Base-by-base conservation (phyloP, 352 stramenopile species). In the Globisporangium spiculum region DNA sequence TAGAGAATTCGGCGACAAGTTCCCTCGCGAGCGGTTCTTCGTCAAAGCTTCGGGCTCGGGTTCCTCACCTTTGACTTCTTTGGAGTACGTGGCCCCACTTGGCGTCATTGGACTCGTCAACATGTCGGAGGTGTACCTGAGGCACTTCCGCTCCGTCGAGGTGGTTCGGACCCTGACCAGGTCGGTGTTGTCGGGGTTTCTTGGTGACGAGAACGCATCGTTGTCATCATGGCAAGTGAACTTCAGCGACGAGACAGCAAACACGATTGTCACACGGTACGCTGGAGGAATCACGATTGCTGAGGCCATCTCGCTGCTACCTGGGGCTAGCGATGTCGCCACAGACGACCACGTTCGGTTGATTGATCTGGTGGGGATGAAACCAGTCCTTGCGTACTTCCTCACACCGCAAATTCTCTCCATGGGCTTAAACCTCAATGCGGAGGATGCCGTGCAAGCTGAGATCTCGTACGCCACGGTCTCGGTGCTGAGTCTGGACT, bases 131-230 rank as follows among this genome's bases (percentile, higher is more conserved):
- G 65, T 83, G 71, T 72, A 52, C 26, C 60, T 83, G n/a, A 68
- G 74, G 22, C 76, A 83, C 60, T 83, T 83, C 32, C 72, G 68
- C 12, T 73, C 79, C 32, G 32, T 41, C 6, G 41, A 65, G 0
- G 74, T 80, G 30, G 60, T 83, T 24, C 73, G 76, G 5, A 78
- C 76, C 57, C 67, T 83, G 66, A 80, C 77, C 67, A 82, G 78
- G 34, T 78, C 75, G 8, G 71, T 82, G 1, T 64, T 76, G 8
- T 68, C 77, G 63, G 75, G 75, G 3, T 82, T 74, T 52, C 30
- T 78, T 9, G 68, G 58, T 16, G 27, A 30, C 16, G 50, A 44
- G 9, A 44, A 72, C 3, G 67, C 71, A 4, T 65, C 55, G 4
- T 82, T 78, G 20, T 58, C 52, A 14, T 30, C 26, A 22, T 59